Base-by-base conservation (phyloP, 2,329 filamentous ascomycete species). In the Alternaria viburni region DNA sequence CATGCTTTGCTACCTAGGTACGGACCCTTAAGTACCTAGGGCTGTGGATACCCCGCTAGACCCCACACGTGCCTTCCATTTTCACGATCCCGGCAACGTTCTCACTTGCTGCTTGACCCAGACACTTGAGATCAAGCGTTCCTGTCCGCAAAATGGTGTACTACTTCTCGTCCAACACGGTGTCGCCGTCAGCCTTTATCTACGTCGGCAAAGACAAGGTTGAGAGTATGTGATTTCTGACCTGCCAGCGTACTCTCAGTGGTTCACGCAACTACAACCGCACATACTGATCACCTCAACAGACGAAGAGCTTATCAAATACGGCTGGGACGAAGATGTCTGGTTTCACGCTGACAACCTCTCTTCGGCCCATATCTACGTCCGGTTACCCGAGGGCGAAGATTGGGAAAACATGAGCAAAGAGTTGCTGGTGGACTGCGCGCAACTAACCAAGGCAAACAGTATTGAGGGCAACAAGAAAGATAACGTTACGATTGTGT, bases 301-400 rank as follows among this genome's bases (percentile, higher is more conserved):
- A 99, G 96, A 98, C 83, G 96, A 99, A 86, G 93, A 97, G 72
- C 83, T 99, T 73, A 98, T 99, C 80, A 93, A 95, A 75, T 91
- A 92, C 80, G 96, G 96, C 69, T 93, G 93, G 87, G 93, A 97
- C 54, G 91, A 97, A 79, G 96, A 99, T 84, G 90, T 99, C 75
- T 99, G 96, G 96, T 99, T 99, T 78, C 96, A 99, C 85, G 96
- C 91, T 73, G 96, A 99, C 85, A 99, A 99, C 79, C 87, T 99
- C 32, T 97, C 94, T 45, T 96, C 92, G 72, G 96, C 96, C 3
- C 96, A 99, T 82, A 93, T 99, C 74, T 99, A 99, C 82, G 88
- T 99, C 32, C 91, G 96, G 32, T 86, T 98, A 70, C 86, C 84
- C 15, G 90, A 95, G 46, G 91, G 89, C 61, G 89, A 96, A 70